Base-by-base conservation (phyloP, 1,284 basidiomycete species). In the Meira miltonrushii region DNA sequence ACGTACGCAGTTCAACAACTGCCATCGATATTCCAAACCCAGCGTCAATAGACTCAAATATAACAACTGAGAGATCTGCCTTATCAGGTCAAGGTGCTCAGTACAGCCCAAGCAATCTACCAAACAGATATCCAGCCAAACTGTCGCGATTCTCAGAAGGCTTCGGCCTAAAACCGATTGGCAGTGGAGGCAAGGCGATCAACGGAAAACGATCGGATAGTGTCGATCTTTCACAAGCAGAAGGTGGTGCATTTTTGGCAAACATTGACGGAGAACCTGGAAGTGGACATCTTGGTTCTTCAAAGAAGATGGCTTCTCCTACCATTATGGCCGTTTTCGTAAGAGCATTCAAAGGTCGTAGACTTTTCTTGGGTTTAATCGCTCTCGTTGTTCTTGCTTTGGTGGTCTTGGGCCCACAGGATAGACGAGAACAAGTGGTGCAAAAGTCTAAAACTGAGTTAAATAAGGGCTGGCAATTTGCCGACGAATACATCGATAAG, bases 161-260 rank as follows among this genome's bases (percentile, higher is more conserved):
- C 28, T 33, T 33, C 28, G 28, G 28, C 28, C 28, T 33, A 33
- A 33, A 33, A 33, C 3, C 28, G 28, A 33, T 33, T 53, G 50
- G 19, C 37, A 33, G 50, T 13, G 28, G 21, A 13, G 28, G 13
- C 3, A 41, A 38, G 33, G 48, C 23, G 23, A 50, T 33, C 17
- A 39, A 28, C 17, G 23, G 21, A 39, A 17, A 41, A 15, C 41
- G 50, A 15, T 39, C 50, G 19, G 50, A 53, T 41, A 53, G 50
- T 33, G 50, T 53, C n/a, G 50, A 17, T 17, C 50, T 53, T 17
- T 39, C 38, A 33, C 38, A 53, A 41, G 50, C 50, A 17, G 50
- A 53, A 25, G 50, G 39, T 3, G 50, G 50, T 2, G 37, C 39
- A n/a, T 53, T 53, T 23, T 33, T 53, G 12, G 50, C 23, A 5